Percentiles rank a stretch among this genome's conserved stretches.
phyloP scores from a whole-genome alignment of 441 rosid species.

The Melastoma candidum region DNA sequence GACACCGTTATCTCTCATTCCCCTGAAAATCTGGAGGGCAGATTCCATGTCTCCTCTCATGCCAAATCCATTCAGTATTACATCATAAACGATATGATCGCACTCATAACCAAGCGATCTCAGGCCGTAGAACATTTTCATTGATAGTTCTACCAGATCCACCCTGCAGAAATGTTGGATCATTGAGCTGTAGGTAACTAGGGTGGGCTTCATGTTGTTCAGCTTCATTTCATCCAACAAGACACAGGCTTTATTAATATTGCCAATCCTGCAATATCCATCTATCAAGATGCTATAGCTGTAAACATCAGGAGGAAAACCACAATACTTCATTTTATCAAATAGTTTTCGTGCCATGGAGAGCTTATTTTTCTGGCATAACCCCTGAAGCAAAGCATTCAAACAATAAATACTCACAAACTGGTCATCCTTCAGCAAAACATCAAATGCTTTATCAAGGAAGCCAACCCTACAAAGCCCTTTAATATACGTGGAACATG shows the following conservation, averaged over 20 bases:
- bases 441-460: conserved; percentile 25
- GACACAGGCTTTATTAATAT: conserved; percentile 23
- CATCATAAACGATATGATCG: conserved; percentile 28
- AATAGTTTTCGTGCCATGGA: conserved; percentile 27
- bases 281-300: conserved; percentile 46
- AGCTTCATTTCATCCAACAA: conserved; percentile 34
- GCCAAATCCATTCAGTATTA: conserved; percentile 27
- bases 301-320: conserved; percentile 32
- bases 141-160: conserved; percentile 20
- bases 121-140: conserved; percentile 20
- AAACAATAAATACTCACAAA: conserved; percentile 36
- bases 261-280: conserved; percentile 38
- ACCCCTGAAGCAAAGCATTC: conserved; percentile 42
- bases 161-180: conserved; percentile 26
- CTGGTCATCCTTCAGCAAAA: conserved; percentile 18
- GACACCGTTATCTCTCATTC: conserved; percentile 27
- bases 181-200: conserved; percentile 32
- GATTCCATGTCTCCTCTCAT: conserved; percentile 29
- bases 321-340: conserved; percentile 36
- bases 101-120: conserved; percentile 24
- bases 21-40: conserved; percentile 28
- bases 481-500: conserved; percentile 29
- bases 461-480: conserved; percentile 40
- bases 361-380: conserved; percentile 37
- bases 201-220: conserved; percentile 27